phyloP scores from a whole-genome alignment of 2,329 filamentous ascomycete species.

The Alternaria solani region DNA sequence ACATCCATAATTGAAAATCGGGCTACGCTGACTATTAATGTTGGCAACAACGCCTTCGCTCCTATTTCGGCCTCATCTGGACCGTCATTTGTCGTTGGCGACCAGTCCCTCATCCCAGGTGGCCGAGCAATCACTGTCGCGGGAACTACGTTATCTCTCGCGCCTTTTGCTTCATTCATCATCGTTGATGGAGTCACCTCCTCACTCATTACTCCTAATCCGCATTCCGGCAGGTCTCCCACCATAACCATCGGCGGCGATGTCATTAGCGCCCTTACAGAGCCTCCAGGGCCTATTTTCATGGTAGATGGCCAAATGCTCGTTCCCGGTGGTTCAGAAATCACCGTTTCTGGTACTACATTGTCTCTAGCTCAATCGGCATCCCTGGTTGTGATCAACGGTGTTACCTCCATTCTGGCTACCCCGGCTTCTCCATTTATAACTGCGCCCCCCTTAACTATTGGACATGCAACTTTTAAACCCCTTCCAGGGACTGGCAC shows the following conservation, averaged over 20 bases:
- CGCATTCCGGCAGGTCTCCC: conserved; percentile 27
- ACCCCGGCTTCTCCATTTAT: conserved; percentile 31
- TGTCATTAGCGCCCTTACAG: conserved; percentile 21
- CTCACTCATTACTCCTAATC: conserved; percentile 37
- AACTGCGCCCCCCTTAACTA: conserved; percentile 41
- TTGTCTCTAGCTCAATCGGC: conserved; percentile 44
- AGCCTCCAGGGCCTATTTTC: conserved; percentile 30
- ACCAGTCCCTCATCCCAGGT: conserved; percentile 46
- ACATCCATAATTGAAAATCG: conserved; percentile 43
- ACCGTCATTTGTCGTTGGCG: conserved; percentile 48
- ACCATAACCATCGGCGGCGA: conserved; percentile 28
- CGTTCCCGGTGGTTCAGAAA: conserved; percentile 42
- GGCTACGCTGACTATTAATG: conserved; percentile 33
- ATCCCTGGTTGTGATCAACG: conserved; percentile 46
- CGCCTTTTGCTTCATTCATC: conserved; percentile 34
- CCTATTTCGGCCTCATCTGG: conserved; percentile 37
- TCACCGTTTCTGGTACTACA: conserved; percentile 45
- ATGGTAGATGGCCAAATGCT: conserved; percentile 51
- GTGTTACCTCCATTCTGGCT: conserved; percentile 45
- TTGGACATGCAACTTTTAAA: conserved; percentile 39
- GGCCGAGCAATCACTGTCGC: conserved; percentile 43
- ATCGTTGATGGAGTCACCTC: conserved; percentile 46
- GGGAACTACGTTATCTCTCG: conserved; percentile 45
- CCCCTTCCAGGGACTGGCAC: conserved; percentile 44
- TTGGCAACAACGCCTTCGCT: conserved; percentile 37